These are phyloP conservation scores for Trichoderma pleuroti DNA, from an alignment of 2,329 filamentous ascomycete species.

Conservation along the genomic window DNA sequence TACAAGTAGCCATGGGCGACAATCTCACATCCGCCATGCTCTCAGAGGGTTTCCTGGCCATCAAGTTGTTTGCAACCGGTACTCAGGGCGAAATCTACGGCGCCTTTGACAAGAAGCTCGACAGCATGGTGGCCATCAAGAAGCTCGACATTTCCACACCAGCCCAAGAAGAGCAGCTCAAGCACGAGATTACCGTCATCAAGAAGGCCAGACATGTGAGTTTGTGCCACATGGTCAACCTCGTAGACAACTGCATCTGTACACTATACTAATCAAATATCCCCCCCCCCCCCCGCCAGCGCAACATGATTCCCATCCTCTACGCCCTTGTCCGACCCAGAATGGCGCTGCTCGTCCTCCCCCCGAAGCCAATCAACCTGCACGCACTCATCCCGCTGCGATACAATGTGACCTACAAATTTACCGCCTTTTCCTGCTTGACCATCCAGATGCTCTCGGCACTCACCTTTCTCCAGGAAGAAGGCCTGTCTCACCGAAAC, in stretches of 20 bases:
- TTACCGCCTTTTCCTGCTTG: not conserved
- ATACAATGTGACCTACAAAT: not conserved
- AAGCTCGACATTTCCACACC: not conserved
- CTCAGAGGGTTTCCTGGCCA: not conserved
- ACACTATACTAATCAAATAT: too few relatives aligned
- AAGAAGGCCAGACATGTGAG: not conserved
- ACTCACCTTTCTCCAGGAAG: not conserved
- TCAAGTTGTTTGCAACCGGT: not conserved
- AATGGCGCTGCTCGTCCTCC: not conserved
- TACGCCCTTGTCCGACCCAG: not conserved
- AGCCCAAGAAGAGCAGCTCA: not conserved
- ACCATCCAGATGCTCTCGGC: constrained; percentile 1
- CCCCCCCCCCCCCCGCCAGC: too few relatives aligned
- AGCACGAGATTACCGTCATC: not conserved
- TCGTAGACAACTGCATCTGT: too few relatives aligned
- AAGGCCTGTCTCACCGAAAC: not conserved
- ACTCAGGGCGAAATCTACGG: not conserved
- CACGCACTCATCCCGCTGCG: not conserved
- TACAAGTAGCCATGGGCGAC: not conserved
- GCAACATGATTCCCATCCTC: not conserved
- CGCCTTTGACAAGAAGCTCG: not conserved
- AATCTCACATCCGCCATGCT: not conserved
- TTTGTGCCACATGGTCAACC: not conserved
- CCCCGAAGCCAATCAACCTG: not conserved
- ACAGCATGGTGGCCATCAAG: not conserved